These are phyloP conservation scores for Effrenium voratum DNA, from an alignment of 73 alveolate species.

Conservation along the genomic window DNA sequence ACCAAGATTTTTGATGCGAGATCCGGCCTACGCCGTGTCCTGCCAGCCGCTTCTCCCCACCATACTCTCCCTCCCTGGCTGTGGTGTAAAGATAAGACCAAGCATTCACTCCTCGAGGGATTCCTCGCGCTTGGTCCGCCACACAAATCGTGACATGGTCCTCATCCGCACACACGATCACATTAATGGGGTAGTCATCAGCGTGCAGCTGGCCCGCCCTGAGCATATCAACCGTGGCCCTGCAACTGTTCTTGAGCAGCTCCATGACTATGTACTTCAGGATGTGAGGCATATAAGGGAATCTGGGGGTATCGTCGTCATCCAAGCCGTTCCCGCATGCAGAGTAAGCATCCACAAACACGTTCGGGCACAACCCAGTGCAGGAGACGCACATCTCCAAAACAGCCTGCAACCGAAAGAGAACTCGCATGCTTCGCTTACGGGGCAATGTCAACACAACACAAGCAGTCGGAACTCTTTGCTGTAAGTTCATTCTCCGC, in stretches of 20 bases:
- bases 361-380: slow-evolving; percentile 27
- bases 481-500: background rate
- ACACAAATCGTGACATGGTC: slow-evolving; percentile 75
- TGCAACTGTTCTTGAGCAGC: slow-evolving; percentile 74
- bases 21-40: slow-evolving; percentile 85
- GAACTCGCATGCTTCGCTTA: too few relatives aligned
- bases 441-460: background rate
- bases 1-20: background rate
- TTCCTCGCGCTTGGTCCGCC: slow-evolving; percentile 71
- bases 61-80: slow-evolving; percentile 69
- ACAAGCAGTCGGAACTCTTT: background rate
- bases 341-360: slow-evolving; percentile 38
- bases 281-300: slow-evolving; percentile 82
- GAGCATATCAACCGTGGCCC: slow-evolving; percentile 68
- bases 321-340: slow-evolving; percentile 79
- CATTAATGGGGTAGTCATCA: slow-evolving; percentile 74
- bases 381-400: slow-evolving; percentile 63
- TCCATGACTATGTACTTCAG: slow-evolving; percentile 51
- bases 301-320: slow-evolving; percentile 48
- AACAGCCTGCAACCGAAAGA: slow-evolving; percentile 34
- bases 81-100: slow-evolving; percentile 85
- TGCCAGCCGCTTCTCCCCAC: slow-evolving; percentile 44
- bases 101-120: slow-evolving; percentile 72
- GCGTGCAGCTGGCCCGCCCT: background rate
- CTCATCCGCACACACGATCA: slow-evolving; percentile 83